Percentiles rank a stretch among this genome's conserved stretches.
These are phyloP conservation scores for Aquanectria penicillioides DNA, from an alignment of 2,329 filamentous ascomycete genomes.

Conservation along the genomic window DNA sequence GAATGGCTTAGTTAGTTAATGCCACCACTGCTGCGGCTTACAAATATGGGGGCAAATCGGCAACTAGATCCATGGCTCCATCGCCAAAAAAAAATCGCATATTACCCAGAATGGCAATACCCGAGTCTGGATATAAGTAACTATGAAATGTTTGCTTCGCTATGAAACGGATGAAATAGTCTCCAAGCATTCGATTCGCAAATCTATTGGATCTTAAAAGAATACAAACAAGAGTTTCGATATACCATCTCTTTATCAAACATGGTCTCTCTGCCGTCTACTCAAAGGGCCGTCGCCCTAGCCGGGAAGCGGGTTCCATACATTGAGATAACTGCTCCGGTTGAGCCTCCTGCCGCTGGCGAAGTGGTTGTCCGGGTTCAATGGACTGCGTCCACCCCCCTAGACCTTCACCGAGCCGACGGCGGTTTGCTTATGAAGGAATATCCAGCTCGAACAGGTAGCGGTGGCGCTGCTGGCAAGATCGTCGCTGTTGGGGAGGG, in stretches of 20 bases:
- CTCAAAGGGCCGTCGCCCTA: conserved; percentile 71
- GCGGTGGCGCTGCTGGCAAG: conserved; percentile 60
- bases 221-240: neutral
- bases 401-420: conserved; percentile 71
- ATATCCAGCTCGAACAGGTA: conserved; percentile 61
- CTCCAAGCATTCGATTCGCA: too few relatives aligned
- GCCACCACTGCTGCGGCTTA: too few relatives aligned
- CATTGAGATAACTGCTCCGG: conserved; percentile 61
- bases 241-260: neutral
- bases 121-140: neutral
- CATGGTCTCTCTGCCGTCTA: conserved; percentile 61
- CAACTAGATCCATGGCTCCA: neutral
- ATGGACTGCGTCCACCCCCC: conserved; percentile 69
- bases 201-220: neutral
- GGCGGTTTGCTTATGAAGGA: conserved; percentile 63
- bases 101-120: neutral
- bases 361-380: conserved; percentile 65
- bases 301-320: conserved; percentile 62
- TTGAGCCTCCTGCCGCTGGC: conserved; percentile 48
- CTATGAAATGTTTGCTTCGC: too few relatives aligned
- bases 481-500: conserved; percentile 60
- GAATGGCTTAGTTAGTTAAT: too few relatives aligned
- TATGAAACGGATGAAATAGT: too few relatives aligned
- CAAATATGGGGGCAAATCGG: neutral
- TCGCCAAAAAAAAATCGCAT: neutral